Evolutionary conservation across 352 stramenopile genomes (phyloP), one percentile per base, ranked within the genome.

Genomic region (Globisporangium lucens): DNA sequence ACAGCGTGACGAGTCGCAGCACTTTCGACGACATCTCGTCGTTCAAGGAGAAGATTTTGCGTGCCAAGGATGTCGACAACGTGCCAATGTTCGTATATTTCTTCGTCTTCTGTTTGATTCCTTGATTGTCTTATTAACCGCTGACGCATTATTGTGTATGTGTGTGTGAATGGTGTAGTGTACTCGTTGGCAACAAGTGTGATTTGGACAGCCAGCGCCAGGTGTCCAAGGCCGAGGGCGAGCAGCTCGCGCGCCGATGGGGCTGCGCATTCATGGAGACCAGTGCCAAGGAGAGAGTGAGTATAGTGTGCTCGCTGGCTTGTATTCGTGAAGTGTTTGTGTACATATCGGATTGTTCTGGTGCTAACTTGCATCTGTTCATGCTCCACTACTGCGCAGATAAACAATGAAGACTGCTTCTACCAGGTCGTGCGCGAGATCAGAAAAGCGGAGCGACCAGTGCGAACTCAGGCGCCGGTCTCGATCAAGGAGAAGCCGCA

Each of bases 41-140:
- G 12, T 95, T 97, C 74, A 95, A 95, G 72, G 88, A 97, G 72
- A 95, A 96, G 74, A 96, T 97, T 55, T 71, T 97, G 57, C 82
- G 90, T 10, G 90, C 90, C 56, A 96, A 97, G 78, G 89, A 96
- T 65, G 86, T 92, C 55, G 86, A 94, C 70, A 91, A 78, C 52
- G 88, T 94, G 35, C 86, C 88, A 53, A 94, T 96, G 82, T 87
- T 67, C 20, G 79, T 70, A 24, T 24, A 24, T 24, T 24, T 24
- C 12, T 13, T 57, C 30, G 30, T 5, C 30, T 33, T 33, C 30
- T 57, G 13, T 46, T 35, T 22, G 12, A 13, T 33, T 2, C 24
- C 15, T 0, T n/a, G 3, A 57, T 2, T 56, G 2, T 33, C 8
- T n/a, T 56, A 38, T 46, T 3, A 22, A 24, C 22, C 7, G 17